Evolutionary conservation across 495 filamentous ascomycete genomes (phyloP), one percentile per base, ranked within the genome.

Genomic region (Penicillium manginii): DNA sequence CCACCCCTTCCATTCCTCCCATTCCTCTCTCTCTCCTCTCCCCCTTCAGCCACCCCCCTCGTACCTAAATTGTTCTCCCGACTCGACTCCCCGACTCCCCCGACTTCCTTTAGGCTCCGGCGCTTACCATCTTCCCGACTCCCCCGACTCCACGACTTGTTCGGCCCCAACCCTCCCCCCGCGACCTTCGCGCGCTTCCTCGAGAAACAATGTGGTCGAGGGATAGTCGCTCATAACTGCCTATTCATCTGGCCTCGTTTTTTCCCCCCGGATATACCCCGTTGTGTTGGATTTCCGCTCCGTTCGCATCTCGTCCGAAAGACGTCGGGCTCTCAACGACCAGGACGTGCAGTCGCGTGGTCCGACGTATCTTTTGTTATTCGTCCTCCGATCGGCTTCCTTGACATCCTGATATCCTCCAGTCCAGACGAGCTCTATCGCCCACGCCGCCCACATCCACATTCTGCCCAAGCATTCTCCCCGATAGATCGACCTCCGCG

Each of bases 161-260:
- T 29, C 26, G 26, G 6, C 26, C 55, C 40, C 45, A 35, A 47
- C 15, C 45, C 39, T 39, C 15, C 45, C 29, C 23, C 22, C 11
- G 32, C 50, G 54, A 43, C 57, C 45, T 62, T 52, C 55, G 57
- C 26, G 26, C 26, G 60, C 56, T 46, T 31, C 57, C 54, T 50
- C 19, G 50, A 45, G 69, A 71, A 73, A 78, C 71, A 69, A 75
- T 78, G 73, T 67, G 66, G 71, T 61, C 60, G 58, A 52, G 64
- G 66, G 64, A 61, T 57, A 57, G 61, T 61, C 55, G 59, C 61
- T 64, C 69, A 63, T 76, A 65, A 71, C 58, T 49, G 59, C 62
- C 68, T 62, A 58, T 43, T 1, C 17, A 17, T 17, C 17, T 43
- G 40, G 40, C 40, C 40, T 18, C 4, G n/a, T 8, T 43, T 17